Evolutionary conservation across 1,284 basidiomycete species (phyloP).

Genomic region (Boletus sp.): DNA sequence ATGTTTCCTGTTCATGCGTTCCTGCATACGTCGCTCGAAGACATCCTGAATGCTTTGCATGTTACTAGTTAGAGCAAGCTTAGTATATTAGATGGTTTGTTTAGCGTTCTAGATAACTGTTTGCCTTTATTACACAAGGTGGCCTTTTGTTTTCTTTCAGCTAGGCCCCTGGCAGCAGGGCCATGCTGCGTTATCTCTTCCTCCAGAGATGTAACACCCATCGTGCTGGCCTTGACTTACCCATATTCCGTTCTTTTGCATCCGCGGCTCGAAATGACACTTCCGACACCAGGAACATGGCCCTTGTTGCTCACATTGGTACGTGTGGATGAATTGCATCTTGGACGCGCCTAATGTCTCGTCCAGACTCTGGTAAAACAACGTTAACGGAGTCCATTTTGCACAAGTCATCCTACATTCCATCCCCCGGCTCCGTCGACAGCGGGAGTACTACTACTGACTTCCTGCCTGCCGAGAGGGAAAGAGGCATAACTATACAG

Average conservation of each 20-base stretch:
- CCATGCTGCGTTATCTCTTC: slow-evolving; percentile 20
- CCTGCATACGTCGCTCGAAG: slow-evolving; percentile 48
- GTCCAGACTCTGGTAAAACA: slow-evolving; percentile 84
- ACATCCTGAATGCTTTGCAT: slow-evolving; percentile 32
- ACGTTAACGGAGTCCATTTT: slow-evolving; percentile 88
- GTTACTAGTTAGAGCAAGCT: slow-evolving; percentile 5
- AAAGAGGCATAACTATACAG: slow-evolving; percentile 90
- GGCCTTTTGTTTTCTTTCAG: neutral
- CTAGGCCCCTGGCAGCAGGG: neutral
- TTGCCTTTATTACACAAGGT: slow-evolving; percentile 23
- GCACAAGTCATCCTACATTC: slow-evolving; percentile 72
- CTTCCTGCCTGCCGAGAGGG: slow-evolving; percentile 85
- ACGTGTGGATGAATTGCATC: slow-evolving; percentile 15
- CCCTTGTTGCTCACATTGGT: slow-evolving; percentile 84
- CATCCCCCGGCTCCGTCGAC: slow-evolving; percentile 78
- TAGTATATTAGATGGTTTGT: neutral
- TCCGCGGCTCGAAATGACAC: slow-evolving; percentile 26
- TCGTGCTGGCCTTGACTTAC: neutral
- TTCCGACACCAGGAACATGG: slow-evolving; percentile 66
- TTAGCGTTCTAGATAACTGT: neutral
- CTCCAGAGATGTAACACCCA: slow-evolving; percentile 15
- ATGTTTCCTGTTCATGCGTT: slow-evolving; percentile 39
- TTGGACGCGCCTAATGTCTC: slow-evolving; percentile 15
- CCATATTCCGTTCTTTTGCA: slow-evolving; percentile 21
- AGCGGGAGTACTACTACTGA: slow-evolving; percentile 90